Base-by-base conservation (phyloP, 2,329 filamentous ascomycete genomes). In the Neonectria punicea region DNA sequence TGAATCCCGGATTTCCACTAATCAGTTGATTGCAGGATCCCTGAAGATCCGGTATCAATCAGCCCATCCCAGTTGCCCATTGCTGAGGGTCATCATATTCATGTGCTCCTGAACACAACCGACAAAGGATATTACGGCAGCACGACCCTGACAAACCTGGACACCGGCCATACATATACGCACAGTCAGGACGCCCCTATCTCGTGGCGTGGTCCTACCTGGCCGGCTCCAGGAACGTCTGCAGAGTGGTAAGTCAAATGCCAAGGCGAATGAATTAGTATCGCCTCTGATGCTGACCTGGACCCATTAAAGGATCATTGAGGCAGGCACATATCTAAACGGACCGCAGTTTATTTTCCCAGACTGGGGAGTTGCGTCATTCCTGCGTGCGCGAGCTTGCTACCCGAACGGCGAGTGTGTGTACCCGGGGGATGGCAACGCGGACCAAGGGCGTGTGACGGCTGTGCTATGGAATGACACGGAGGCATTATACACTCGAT, bases 251-350 rank as follows among this genome's bases (percentile, higher is more conserved):
- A 6, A 46, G 43, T 22, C 22, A 10, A 18, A 22, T 46, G 9
- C 10, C 43, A 46, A 46, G 43, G 18, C 20, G 18, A 10, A 46
- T 5, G 3, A 22, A 22, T 22, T 22, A 5, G 3, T 20, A 22
- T 20, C 34, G 20, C 2, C 5, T 8, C 32, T 39, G 10, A 34
- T 49, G 20, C 54, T 57, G 28, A 49, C 54, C 25, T 34, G 54
- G 18, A 30, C 28, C 28, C 28, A 30, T 30, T 32, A 36, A 30
- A 57, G 54, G 54, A 57, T 57, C 41, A 16, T 57, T 22, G 54
- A 57, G 54, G 54, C 54, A 22, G 54, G 54, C 11, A 57, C 43
- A n/a, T 57, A 57, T 28, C n/a, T 57, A 10, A 57, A 57, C n/a
- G 54, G 54, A 39, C 54, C 54, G 13, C 54, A 57, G 18, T 57